Conservation (phyloP, 2,329 filamentous ascomycete genomes). For the Alternaria ethzedia region DNA sequence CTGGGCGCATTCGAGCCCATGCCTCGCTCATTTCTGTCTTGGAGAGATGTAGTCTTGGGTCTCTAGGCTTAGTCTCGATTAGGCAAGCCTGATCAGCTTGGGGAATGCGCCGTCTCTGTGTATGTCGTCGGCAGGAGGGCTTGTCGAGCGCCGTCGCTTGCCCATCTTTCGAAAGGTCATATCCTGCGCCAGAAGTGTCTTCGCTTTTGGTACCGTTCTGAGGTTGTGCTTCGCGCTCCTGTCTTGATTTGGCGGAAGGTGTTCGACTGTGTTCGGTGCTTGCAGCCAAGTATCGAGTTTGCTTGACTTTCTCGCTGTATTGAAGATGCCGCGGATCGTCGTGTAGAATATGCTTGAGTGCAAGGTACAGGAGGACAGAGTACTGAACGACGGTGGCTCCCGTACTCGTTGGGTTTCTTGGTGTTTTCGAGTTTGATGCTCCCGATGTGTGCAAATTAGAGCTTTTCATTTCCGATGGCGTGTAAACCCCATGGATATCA, state of each 20-base stretch:
- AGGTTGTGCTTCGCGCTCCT: background rate
- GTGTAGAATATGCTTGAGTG: slow-evolving; percentile 13
- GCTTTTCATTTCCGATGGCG: background rate
- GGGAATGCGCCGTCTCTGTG: background rate
- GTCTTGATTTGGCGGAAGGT: background rate
- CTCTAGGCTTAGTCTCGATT: background rate
- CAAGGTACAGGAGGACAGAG: slow-evolving; percentile 12
- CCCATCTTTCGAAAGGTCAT: background rate
- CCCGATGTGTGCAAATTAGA: background rate
- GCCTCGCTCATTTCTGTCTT: slow-evolving; percentile 20
- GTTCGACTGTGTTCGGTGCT: background rate
- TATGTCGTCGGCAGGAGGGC: background rate
- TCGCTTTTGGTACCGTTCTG: background rate
- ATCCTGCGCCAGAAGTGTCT: background rate
- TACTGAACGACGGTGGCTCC: slow-evolving; percentile 2
- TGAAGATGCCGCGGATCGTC: slow-evolving; percentile 13
- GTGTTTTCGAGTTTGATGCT: background rate
- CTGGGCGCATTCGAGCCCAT: slow-evolving; percentile 19
- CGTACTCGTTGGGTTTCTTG: slow-evolving; percentile 6
- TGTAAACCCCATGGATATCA: background rate
- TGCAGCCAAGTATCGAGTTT: background rate
- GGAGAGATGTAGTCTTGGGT: background rate
- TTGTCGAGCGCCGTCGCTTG: background rate
- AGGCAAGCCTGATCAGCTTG: background rate
- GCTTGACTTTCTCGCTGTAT: background rate